Base-by-base conservation (phyloP, 1,284 basidiomycete genomes). In the Ganoderma boninense region DNA sequence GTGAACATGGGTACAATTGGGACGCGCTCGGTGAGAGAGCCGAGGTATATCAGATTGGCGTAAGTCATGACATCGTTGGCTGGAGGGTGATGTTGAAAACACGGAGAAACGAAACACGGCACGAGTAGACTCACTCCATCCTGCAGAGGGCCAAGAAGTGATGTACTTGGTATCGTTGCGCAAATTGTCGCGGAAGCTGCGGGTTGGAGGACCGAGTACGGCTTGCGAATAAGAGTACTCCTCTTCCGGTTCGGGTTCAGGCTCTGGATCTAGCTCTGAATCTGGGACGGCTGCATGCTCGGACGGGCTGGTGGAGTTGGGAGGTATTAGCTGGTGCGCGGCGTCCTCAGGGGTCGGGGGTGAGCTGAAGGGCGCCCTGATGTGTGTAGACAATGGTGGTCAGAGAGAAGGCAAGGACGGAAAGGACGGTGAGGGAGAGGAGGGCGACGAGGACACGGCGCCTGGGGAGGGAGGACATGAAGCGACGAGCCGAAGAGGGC, bases 11-110 rank as follows among this genome's bases (percentile, higher is more conserved):
- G 85, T 11, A 94, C 75, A 70, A 94, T 84, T 8, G 91, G 89
- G 43, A 91, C 85, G 54, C 91, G 89, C 65, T 88, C 86, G 2
- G 91, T 91, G 67, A 93, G 83, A 54, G 87, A 69, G 29, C 84
- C 90, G 32, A 94, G 84, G 77, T 93, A 92, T 57, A 93, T 84
- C 67, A 93, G 82, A 76, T 93, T 92, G 63, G 87, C 87, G 86
- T 92, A 90, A 70, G 89, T 87, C 84, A 92, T 89, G 23, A 92
- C 89, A 80, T 91, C 90, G 83, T 91, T 91, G 3, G 89, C 90
- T 92, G 74, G 35, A 65, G 68, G 56, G 65, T 16, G 63, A 72
- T 61, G 61, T 59, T 66, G 11, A 62, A 64, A 26, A 63, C 52
- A 6, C 6, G 23, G 2, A 26, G 35, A 62, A 32, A 43, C 3